Evolutionary conservation across 169 alveolate genomes (phyloP).

Genomic region (Amoebophrya sp.): DNA sequence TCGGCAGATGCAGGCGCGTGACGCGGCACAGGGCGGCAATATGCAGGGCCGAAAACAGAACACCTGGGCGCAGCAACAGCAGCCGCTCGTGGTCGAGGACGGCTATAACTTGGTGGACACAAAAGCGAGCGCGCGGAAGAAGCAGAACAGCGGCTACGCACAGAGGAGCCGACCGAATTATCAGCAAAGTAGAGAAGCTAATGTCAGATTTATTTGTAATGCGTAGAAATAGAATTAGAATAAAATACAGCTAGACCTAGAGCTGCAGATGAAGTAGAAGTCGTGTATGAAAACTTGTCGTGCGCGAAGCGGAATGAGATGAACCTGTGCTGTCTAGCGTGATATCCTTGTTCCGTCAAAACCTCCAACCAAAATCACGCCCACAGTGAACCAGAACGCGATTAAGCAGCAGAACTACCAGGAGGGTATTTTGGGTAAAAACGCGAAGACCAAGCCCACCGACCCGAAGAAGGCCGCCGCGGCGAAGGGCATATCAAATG

Average conservation of each 20-base stretch:
- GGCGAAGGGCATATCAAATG: no score
- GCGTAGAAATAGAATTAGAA: no score
- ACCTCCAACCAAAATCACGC: no score
- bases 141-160: not conserved
- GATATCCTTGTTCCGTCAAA: no score
- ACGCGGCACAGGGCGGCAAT: not conserved
- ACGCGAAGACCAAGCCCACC: not conserved
- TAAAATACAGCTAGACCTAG: not conserved
- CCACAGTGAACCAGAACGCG: not conserved
- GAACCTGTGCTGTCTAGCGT: no score
- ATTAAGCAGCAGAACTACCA: not conserved
- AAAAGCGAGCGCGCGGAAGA: not conserved
- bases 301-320: no score
- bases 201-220: no score
- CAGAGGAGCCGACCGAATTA: not conserved
- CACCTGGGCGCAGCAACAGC: not conserved
- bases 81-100: not conserved
- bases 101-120: not conserved
- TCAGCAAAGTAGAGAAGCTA: no score
- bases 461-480: not conserved
- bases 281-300: no score
- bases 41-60: not conserved
- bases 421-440: not conserved
- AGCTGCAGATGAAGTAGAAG: no score
- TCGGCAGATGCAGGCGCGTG: conserved; percentile 1